phyloP scores from a whole-genome alignment of 108 stramenopile species.

The Phaeodactylum tricornutum region DNA sequence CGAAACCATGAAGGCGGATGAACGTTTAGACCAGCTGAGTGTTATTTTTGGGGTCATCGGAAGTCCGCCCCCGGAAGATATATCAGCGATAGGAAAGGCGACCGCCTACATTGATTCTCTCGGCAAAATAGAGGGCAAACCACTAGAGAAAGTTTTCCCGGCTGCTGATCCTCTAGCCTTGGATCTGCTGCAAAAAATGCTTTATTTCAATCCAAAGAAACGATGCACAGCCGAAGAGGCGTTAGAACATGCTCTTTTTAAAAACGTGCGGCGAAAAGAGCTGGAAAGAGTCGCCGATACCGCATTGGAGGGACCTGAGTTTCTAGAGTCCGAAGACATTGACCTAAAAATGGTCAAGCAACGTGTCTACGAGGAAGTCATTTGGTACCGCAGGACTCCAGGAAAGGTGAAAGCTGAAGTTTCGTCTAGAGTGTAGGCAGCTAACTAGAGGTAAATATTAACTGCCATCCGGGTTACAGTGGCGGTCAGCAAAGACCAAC shows the following conservation, averaged over 20 bases:
- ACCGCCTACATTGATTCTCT: slow-evolving; percentile 73
- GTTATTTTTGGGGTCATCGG: slow-evolving; percentile 95
- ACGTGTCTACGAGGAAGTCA: slow-evolving; percentile 64
- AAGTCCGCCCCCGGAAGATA: slow-evolving; percentile 77
- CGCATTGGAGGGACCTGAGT: slow-evolving; percentile 53
- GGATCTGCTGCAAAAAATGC: slow-evolving; percentile 87
- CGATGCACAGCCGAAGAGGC: slow-evolving; percentile 89
- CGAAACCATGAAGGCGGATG: slow-evolving; percentile 35
- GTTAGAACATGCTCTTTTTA: slow-evolving; percentile 84
- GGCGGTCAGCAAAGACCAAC: too few species aligned
- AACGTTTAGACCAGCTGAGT: slow-evolving; percentile 91
- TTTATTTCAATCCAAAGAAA: slow-evolving; percentile 86
- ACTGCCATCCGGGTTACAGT: too few species aligned
- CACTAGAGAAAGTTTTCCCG: slow-evolving; percentile 53
- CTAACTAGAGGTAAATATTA: too few species aligned
- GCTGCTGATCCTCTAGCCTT: slow-evolving; percentile 75
- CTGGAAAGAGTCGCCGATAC: slow-evolving; percentile 35
- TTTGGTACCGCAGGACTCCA: slow-evolving; percentile 69
- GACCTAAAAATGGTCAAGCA: slow-evolving; percentile 60
- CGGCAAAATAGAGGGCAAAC: slow-evolving; percentile 32
- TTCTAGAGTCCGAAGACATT: slow-evolving; percentile 54
- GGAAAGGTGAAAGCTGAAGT: too few species aligned
- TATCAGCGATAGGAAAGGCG: slow-evolving; percentile 61
- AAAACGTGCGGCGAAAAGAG: slow-evolving; percentile 52
- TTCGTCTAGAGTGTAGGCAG: too few species aligned